Evolutionary conservation across 345 rosid species (phyloP).

Genomic region (Angophora floribunda): DNA sequence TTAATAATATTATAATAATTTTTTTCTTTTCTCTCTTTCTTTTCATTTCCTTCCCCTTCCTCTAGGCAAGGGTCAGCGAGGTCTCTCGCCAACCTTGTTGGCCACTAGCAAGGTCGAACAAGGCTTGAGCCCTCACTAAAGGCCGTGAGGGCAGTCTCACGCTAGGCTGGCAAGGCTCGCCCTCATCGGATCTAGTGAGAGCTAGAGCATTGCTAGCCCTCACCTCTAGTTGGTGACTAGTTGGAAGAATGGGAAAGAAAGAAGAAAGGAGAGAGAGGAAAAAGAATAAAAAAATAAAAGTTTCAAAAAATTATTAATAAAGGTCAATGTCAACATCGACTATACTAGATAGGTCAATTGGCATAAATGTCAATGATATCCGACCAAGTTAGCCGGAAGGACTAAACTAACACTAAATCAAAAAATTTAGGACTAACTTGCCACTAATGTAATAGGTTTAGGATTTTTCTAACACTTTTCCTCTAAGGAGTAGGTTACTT

Average conservation of each 20-base stretch:
- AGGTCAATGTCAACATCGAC: not conserved
- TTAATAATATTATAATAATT: too few relatives aligned
- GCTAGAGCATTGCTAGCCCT: too few relatives aligned
- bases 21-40: too few relatives aligned
- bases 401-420: not conserved
- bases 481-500: too few relatives aligned
- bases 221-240: too few relatives aligned
- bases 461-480: not conserved
- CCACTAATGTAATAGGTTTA: too few relatives aligned
- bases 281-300: too few relatives aligned
- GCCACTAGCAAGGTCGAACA: not conserved
- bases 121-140: too few relatives aligned
- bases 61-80: not conserved
- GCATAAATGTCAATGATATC: not conserved
- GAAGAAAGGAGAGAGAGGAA: not conserved
- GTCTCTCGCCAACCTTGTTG: too few relatives aligned
- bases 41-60: not conserved
- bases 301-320: too few relatives aligned
- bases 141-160: too few relatives aligned
- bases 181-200: not conserved
- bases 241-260: not conserved
- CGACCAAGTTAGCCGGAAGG: accelerated
- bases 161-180: not conserved
- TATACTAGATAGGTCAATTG: accelerated
- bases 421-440: not conserved